phyloP scores from a whole-genome alignment of 1,139 yeast genomes.

The Nakaseomyces kungkrabaensis region DNA sequence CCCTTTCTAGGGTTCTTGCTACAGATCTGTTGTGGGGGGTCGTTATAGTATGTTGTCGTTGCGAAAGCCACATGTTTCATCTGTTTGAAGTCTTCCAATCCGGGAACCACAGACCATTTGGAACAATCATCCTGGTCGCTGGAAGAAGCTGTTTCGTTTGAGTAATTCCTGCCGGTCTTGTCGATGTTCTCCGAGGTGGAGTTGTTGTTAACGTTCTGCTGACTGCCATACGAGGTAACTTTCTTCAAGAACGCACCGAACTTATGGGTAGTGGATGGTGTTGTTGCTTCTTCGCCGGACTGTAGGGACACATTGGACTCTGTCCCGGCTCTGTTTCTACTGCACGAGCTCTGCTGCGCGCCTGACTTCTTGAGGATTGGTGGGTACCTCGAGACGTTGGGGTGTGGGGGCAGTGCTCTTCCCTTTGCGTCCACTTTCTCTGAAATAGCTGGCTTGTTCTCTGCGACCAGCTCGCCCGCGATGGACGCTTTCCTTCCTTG shows the following conservation, averaged over 20 bases:
- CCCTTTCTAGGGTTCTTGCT: constrained; percentile 58
- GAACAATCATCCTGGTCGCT: constrained; percentile 6
- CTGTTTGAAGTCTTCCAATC: constrained; percentile 35
- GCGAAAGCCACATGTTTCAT: constrained; percentile 66
- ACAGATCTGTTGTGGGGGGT: constrained; percentile 66
- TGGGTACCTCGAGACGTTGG: constrained; percentile 37
- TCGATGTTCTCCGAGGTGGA: constrained; percentile 3
- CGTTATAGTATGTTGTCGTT: constrained; percentile 58
- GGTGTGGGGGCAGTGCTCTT: constrained; percentile 41
- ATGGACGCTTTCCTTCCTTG: background rate
- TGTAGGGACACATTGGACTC: background rate
- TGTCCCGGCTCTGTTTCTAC: constrained; percentile 12
- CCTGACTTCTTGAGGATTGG: constrained; percentile 34
- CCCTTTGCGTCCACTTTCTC: constrained; percentile 30
- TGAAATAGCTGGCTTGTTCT: background rate
- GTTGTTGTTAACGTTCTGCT: constrained; percentile 2
- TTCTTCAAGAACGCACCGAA: constrained; percentile 27
- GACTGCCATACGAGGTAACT: constrained; percentile 24
- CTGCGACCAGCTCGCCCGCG: background rate
- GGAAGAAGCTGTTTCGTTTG: constrained; percentile 4
- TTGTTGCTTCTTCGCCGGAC: background rate
- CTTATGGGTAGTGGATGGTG: constrained; percentile 18
- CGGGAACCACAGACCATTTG: constrained; percentile 29
- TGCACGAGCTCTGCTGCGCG: constrained; percentile 21
- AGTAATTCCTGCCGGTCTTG: constrained; percentile 6